These are phyloP conservation scores for Phytophthora cactorum DNA, from an alignment of 352 stramenopile genomes.

Conservation along the genomic window DNA sequence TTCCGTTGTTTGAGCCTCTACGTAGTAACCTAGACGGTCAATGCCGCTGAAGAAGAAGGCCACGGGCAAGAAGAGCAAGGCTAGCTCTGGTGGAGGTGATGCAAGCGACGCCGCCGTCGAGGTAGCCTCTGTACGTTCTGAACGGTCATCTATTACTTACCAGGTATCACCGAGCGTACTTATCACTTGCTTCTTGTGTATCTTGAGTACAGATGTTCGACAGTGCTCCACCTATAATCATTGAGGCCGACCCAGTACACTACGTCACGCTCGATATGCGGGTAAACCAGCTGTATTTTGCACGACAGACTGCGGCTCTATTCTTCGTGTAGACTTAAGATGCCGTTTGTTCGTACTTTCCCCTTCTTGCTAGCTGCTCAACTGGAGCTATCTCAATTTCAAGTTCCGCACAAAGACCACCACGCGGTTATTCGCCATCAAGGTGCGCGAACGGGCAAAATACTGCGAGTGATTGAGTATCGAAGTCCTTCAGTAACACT, in stretches of 20 bases:
- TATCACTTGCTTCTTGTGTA: not conserved
- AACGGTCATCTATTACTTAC: not conserved
- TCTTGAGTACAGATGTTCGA: conserved; percentile 33
- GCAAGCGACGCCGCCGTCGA: conserved; percentile 17
- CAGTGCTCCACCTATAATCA: conserved; percentile 41
- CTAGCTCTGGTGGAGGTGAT: conserved; percentile 19
- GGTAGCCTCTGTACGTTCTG: conserved; percentile 18
- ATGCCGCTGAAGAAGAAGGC: conserved; percentile 58
- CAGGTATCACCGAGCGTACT: not conserved
- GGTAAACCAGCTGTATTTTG: conserved; percentile 22
- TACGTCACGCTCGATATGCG: conserved; percentile 69
- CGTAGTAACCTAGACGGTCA: not conserved
- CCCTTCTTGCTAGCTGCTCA: conserved; percentile 47
- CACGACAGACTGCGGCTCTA: not conserved
- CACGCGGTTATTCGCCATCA: conserved; percentile 61
- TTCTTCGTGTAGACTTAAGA: not conserved
- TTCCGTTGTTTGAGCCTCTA: conserved; percentile 7
- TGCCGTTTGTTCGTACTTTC: not conserved
- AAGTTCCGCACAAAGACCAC: conserved; percentile 55
- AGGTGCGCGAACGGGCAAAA: conserved; percentile 17
- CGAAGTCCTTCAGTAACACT: not conserved
- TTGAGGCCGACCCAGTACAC: conserved; percentile 44
- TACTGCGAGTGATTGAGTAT: not conserved
- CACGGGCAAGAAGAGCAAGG: conserved; percentile 38
- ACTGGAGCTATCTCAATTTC: conserved; percentile 74